phyloP scores from a whole-genome alignment of 306 rosid genomes.

The Dalbergia cultrata region DNA sequence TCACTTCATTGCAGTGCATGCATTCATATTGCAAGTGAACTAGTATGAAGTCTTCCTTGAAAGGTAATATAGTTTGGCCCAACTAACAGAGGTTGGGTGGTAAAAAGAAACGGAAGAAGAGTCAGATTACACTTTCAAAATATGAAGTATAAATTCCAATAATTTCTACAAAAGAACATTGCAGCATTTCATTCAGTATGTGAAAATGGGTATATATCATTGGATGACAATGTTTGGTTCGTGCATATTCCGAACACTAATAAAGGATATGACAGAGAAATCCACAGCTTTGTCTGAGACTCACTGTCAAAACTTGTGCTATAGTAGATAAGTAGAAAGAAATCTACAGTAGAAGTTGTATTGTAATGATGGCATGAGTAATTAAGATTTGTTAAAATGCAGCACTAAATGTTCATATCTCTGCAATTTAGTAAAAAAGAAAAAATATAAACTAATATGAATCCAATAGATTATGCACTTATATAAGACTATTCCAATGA shows the following conservation, averaged over 20 bases:
- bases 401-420: not conserved
- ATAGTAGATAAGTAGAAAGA: not conserved
- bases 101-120: conserved; percentile 30
- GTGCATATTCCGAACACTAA: not conserved
- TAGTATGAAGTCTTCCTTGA: conserved; percentile 68
- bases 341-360: not conserved
- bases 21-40: conserved; percentile 65
- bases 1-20: conserved; percentile 57
- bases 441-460: not conserved
- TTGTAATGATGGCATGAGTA: not conserved
- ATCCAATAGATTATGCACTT: not conserved
- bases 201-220: conserved; percentile 1
- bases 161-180: not conserved
- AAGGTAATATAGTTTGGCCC: conserved; percentile 54
- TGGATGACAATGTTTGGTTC: not conserved
- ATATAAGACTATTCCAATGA: not conserved
- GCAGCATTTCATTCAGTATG: conserved; percentile 24
- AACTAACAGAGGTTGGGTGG: conserved; percentile 46
- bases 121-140: conserved; percentile 34
- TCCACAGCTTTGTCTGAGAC: not conserved
- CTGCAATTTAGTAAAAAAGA: not conserved
- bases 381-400: conserved; percentile 3
- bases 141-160: conserved; percentile 14
- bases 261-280: not conserved
- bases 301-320: not conserved